Base-by-base conservation (phyloP, 306 rosid species). In the Malus sieversii region DNA sequence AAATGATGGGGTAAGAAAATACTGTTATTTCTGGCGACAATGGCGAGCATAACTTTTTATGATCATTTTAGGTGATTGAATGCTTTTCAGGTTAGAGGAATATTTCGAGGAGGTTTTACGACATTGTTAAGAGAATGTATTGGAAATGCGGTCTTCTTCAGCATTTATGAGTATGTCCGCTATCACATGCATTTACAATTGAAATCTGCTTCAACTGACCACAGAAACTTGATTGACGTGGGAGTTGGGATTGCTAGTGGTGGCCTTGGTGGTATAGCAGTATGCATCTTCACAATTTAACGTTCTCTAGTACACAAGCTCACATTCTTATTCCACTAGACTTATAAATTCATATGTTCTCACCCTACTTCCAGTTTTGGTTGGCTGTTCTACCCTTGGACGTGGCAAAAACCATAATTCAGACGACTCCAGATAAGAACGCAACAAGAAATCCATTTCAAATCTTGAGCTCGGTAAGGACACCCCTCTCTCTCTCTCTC, bases 371-470 rank as follows among this genome's bases (percentile, higher is more conserved):
- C 68, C 88, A 95, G 97, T 95, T 85, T 78, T 95, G 99, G 99
- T 84, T 86, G 86, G 93, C 86, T 59, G 97, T 92, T 77, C 73
- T 95, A 76, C 99, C 99, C 70, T 84, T 95, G 82, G 99, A 95
- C 67, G 96, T 95, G 79, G 97, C 97, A 30, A 95, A 95, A 83
- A 95, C 97, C 19, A 85, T 87, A 82, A 92, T 92, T 76, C 99
- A 95, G 88, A 95, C 99, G 70, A 55, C 90, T 66, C 80, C 88
- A 2, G 89, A 86, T 71, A 83, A 81, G 87, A 88, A 71, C 61
- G 70, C 79, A 69, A 15, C 86, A 8, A 82, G 90, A 82, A 95
- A 95, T 81, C 98, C 97, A 16, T 90, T 92, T 80, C 78, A 14
- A 40, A 84, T 95, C 72, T 82, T 89, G 92, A 82, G 75, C 75